phyloP scores from a whole-genome alignment of 1,284 basidiomycete genomes.

The Limonomyces culmigenus region DNA sequence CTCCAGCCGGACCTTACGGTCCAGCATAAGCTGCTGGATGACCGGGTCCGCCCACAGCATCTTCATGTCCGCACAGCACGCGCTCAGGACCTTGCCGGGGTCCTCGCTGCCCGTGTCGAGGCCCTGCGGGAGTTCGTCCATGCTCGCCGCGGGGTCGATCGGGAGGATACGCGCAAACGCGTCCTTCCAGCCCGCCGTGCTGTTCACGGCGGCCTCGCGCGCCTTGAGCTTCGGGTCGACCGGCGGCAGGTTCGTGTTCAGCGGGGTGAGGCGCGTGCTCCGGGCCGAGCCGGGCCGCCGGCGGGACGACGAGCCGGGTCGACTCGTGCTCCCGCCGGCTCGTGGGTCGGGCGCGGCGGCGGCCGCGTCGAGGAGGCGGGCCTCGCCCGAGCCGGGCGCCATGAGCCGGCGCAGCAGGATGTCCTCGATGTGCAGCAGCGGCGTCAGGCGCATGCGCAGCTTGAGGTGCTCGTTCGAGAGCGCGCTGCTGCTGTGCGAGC shows the following conservation, averaged over 20 bases:
- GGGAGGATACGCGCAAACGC: not conserved
- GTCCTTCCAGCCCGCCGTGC: not conserved
- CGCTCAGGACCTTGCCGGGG: slow-evolving; percentile 35
- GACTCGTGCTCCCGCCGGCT: not conserved
- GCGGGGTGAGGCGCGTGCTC: not conserved
- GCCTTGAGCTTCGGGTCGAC: not conserved
- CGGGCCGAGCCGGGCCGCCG: not conserved
- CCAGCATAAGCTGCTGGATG: slow-evolving; percentile 38
- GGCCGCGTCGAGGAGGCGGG: not conserved
- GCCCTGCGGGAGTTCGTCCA: slow-evolving; percentile 12
- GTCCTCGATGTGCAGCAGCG: not conserved
- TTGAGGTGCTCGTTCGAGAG: not conserved
- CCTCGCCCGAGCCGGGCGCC: too few relatives aligned
- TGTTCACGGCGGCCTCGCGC: not conserved
- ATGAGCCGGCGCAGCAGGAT: not conserved
- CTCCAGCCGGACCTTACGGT: slow-evolving; percentile 49
- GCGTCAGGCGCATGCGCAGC: not conserved
- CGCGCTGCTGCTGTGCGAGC: not conserved
- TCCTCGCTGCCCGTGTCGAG: slow-evolving; percentile 38
- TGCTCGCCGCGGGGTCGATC: not conserved
- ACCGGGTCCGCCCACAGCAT: slow-evolving; percentile 43
- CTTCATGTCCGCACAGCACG: slow-evolving; percentile 40
- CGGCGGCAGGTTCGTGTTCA: not conserved
- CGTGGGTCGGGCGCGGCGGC: too few relatives aligned
- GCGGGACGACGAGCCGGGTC: too few relatives aligned